These are phyloP conservation scores for Candida easanensis DNA, from an alignment of 805 yeast genomes.

Conservation along the genomic window DNA sequence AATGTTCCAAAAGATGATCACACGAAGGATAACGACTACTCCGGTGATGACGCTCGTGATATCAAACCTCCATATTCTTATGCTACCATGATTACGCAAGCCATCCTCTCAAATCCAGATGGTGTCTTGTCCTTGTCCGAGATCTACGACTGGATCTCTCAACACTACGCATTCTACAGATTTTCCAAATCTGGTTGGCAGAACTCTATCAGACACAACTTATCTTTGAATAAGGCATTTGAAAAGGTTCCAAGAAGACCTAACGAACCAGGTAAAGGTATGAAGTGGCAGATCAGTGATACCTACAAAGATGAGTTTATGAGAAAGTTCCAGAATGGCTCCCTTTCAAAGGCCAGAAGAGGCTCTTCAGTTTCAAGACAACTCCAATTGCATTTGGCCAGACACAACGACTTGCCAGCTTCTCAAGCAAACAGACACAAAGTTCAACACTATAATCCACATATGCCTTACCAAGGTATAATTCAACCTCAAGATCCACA, in stretches of 20 bases:
- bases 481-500: slow-evolving; percentile 22
- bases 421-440: slow-evolving; percentile 31
- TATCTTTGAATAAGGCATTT: slow-evolving; percentile 93
- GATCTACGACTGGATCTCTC: slow-evolving; percentile 89
- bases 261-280: slow-evolving; percentile 97
- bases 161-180: slow-evolving; percentile 78
- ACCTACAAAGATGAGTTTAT: slow-evolving; percentile 80
- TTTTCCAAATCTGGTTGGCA: slow-evolving; percentile 95
- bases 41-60: slow-evolving; percentile 88
- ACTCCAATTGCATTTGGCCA: slow-evolving; percentile 65
- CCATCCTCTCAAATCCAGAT: background rate
- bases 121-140: slow-evolving; percentile 62
- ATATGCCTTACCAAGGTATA: slow-evolving; percentile 33
- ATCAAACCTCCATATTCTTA: slow-evolving; percentile 82
- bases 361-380: slow-evolving; percentile 83
- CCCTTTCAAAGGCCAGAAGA: slow-evolving; percentile 67
- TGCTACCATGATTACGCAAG: background rate
- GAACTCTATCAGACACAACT: slow-evolving; percentile 91
- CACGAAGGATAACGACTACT: slow-evolving; percentile 51
- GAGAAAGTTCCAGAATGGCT: slow-evolving; percentile 74
- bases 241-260: slow-evolving; percentile 95
- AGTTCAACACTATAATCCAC: slow-evolving; percentile 28
- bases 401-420: slow-evolving; percentile 39
- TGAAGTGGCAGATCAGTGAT: slow-evolving; percentile 97
- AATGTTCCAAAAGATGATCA: slow-evolving; percentile 2